Percentiles rank a stretch among this genome's conserved stretches.
Conservation (phyloP, 1,139 yeast species). For the Yamadazyma diddensiae region DNA sequence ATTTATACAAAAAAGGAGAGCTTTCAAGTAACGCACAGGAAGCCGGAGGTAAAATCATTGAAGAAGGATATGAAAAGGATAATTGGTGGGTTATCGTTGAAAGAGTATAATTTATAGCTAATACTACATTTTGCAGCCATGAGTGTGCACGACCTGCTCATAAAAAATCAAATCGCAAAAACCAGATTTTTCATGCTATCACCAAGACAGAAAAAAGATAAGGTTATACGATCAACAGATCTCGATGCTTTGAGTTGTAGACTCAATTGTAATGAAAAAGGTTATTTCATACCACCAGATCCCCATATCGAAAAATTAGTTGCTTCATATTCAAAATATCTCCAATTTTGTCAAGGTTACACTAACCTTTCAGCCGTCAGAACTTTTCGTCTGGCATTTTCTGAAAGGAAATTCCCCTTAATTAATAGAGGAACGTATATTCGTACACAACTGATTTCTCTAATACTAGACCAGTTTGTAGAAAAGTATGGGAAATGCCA, state of each 20-base stretch:
- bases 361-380: conserved; percentile 40
- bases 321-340: conserved; percentile 33
- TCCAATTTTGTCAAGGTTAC: conserved; percentile 40
- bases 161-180: conserved; percentile 1
- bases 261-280: conserved; percentile 50
- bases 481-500: conserved; percentile 41
- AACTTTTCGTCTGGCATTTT: conserved; percentile 37
- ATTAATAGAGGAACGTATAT: conserved; percentile 82
- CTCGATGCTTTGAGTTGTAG: conserved; percentile 82
- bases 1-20: conserved; percentile 81
- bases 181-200: conserved; percentile 29
- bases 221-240: conserved; percentile 69
- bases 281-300: conserved; percentile 55
- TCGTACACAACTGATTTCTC: conserved; percentile 63
- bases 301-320: conserved; percentile 43
- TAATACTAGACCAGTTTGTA: conserved; percentile 50
- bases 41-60: conserved; percentile 67
- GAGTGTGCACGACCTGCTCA: background rate
- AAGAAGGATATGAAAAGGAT: conserved; percentile 85
- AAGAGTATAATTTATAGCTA: conserved; percentile 11
- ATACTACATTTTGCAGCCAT: no score
- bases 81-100: conserved; percentile 76
- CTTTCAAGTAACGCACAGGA: conserved; percentile 60
- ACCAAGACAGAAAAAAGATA: conserved; percentile 40
- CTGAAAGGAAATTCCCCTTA: conserved; percentile 63